Conservation (phyloP, 2,329 filamentous ascomycete species). For the Monosporascus cannonballus region DNA sequence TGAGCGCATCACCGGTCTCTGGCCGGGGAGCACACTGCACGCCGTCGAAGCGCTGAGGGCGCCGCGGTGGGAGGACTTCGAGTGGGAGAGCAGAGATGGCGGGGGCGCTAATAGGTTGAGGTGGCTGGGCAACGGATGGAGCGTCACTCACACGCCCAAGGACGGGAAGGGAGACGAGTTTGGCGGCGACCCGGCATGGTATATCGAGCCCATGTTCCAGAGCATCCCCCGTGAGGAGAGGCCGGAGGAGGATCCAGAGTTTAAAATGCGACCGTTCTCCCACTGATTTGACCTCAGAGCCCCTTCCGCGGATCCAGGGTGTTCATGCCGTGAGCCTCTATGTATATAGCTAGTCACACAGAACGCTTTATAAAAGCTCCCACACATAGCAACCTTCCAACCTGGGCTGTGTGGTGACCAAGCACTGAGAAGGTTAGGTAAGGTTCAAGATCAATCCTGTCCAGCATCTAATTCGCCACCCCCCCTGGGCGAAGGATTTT, state of each 20-base stretch:
- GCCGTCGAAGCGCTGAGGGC: constrained; percentile 34
- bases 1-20: constrained; percentile 34
- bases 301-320: no score
- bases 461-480: no score
- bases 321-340: no score
- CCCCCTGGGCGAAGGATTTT: no score
- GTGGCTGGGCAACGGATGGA: constrained; percentile 38
- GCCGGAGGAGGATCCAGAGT: constrained; percentile 22
- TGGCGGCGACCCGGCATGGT: constrained; percentile 26
- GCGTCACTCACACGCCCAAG: constrained; percentile 26
- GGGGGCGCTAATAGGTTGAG: constrained; percentile 25
- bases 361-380: no score
- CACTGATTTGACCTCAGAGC: constrained; percentile 9
- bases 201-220: constrained; percentile 22
- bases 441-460: no score
- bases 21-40: constrained; percentile 40
- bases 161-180: constrained; percentile 18
- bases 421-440: no score
- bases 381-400: no score
- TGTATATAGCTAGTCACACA: no score
- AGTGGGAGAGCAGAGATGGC: constrained; percentile 29
- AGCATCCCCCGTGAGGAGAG: constrained; percentile 15
- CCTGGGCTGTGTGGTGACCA: no score
- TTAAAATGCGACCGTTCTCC: constrained; percentile 25
- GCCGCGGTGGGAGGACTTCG: constrained; percentile 41